Base-by-base conservation (phyloP, 441 rosid species). In the Gossypium schwendimanii region DNA sequence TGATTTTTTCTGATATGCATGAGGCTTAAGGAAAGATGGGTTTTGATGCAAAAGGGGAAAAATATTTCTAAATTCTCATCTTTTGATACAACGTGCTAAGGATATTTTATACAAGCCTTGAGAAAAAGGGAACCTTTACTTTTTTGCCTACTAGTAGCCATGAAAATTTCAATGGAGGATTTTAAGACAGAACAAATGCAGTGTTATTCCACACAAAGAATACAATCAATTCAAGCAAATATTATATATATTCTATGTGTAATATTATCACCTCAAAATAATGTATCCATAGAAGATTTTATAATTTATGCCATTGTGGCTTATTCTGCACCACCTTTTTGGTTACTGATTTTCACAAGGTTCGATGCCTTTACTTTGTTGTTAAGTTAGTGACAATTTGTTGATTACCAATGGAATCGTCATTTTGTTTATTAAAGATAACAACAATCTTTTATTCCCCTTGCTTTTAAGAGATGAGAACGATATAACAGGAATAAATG, bases 41-140 rank as follows among this genome's bases (percentile, higher is more conserved):
- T 67, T 80, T 75, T 54, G 79, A 83, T 83, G 81, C 87, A 26
- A 71, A 77, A 81, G 81, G 53, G 61, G 81, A 75, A 39, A 81
- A 75, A 58, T 58, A 58, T 58, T 58, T 33, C 63, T 12, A 44
- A 72, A 59, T 80, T 80, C 80, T 70, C 58, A 61, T 74, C 71
- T 65, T 75, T 63, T 14, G 24, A 62, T 26, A 26, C 31, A 26
- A 26, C 31, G 4, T 26, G 31, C 31, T 26, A 26, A 3, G 31
- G 4, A 26, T 26, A 26, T 26, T 26, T 3, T 26, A 26, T 26
- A 3, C 31, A 26, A 26, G 5, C 24, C 47, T 61, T 26, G 21
- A 15, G 47, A 33, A 15, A 33, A 15, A n/a, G 1, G 17, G 23
- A 33, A 33, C 47, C 66, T 33, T 33, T 11, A 57, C 15, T 23